These are phyloP conservation scores for Lathyrus oleraceus DNA, from an alignment of 306 rosid species.

Conservation along the genomic window DNA sequence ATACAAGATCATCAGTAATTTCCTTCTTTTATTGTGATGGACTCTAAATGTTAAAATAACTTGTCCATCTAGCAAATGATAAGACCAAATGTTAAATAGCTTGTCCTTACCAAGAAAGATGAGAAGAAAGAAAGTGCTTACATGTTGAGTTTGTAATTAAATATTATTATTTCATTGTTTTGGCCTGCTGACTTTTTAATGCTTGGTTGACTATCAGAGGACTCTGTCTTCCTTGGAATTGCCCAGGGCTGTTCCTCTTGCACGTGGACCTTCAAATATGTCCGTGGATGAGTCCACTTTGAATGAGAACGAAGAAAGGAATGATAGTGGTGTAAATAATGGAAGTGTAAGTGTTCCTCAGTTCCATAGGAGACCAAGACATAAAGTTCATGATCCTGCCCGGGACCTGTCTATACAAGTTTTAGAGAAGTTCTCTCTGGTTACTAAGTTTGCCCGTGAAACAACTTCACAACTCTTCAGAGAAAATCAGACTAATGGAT, in stretches of 20 bases:
- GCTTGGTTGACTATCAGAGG: conserved; percentile 61
- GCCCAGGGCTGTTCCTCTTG: conserved; percentile 75
- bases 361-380: conserved; percentile 65
- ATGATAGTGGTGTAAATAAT: conserved; percentile 45
- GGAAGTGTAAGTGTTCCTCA: conserved; percentile 48
- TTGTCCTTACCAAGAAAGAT: conserved; percentile 16
- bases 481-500: conserved; percentile 75
- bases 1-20: conserved; percentile 6
- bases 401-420: conserved; percentile 95
- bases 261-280: conserved; percentile 56
- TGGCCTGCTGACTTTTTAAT: conserved; percentile 34
- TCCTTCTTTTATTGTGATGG: neutral
- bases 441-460: conserved; percentile 96
- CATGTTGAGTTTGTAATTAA: conserved; percentile 8
- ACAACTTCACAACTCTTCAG: conserved; percentile 96
- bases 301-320: conserved; percentile 52
- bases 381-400: conserved; percentile 74
- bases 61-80: conserved; percentile 10
- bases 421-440: conserved; percentile 93
- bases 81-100: conserved; percentile 20
- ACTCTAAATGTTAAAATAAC: conserved; percentile 29
- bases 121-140: conserved; percentile 16
- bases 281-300: conserved; percentile 52
- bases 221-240: conserved; percentile 94
- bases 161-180: neutral